phyloP scores from a whole-genome alignment of 352 stramenopile species.

The Thalassiosira delicatula region DNA sequence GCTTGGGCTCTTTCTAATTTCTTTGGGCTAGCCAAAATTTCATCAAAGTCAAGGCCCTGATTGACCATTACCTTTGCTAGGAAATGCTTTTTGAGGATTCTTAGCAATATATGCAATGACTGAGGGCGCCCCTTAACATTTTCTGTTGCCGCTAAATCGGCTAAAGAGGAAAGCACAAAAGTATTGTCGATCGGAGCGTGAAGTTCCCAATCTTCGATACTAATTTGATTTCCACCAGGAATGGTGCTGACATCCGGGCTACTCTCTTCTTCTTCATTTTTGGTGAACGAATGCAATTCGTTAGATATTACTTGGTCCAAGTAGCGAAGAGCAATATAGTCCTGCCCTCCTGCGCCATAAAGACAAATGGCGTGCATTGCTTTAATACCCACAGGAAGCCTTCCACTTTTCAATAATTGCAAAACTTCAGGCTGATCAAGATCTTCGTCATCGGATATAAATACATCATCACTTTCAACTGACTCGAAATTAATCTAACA shows the following conservation, averaged over 20 bases:
- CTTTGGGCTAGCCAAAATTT: slow-evolving; percentile 38
- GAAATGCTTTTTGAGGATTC: slow-evolving; percentile 47
- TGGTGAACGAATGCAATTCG: slow-evolving; percentile 43
- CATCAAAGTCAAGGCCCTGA: slow-evolving; percentile 50
- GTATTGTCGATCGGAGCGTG: slow-evolving; percentile 42
- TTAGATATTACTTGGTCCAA: slow-evolving; percentile 63
- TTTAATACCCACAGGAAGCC: slow-evolving; percentile 72
- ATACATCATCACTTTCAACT: slow-evolving; percentile 65
- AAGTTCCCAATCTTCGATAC: background rate
- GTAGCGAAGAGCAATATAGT: slow-evolving; percentile 75
- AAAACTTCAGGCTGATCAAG: slow-evolving; percentile 64
- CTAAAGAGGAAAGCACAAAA: slow-evolving; percentile 45
- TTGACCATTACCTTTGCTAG: slow-evolving; percentile 24
- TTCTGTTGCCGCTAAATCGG: slow-evolving; percentile 33
- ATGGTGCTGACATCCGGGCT: slow-evolving; percentile 29
- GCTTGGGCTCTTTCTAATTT: slow-evolving; percentile 21
- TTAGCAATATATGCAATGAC: slow-evolving; percentile 28
- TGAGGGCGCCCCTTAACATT: slow-evolving; percentile 17
- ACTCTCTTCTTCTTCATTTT: slow-evolving; percentile 3
- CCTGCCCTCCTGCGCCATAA: slow-evolving; percentile 64
- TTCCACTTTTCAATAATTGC: slow-evolving; percentile 63
- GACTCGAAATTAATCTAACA: slow-evolving; percentile 55
- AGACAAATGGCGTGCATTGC: slow-evolving; percentile 73
- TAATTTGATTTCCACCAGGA: slow-evolving; percentile 38
- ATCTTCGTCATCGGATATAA: slow-evolving; percentile 83